Evolutionary conservation across 2,329 filamentous ascomycete genomes (phyloP).

Genomic region (Fusarium fracticaudum): DNA sequence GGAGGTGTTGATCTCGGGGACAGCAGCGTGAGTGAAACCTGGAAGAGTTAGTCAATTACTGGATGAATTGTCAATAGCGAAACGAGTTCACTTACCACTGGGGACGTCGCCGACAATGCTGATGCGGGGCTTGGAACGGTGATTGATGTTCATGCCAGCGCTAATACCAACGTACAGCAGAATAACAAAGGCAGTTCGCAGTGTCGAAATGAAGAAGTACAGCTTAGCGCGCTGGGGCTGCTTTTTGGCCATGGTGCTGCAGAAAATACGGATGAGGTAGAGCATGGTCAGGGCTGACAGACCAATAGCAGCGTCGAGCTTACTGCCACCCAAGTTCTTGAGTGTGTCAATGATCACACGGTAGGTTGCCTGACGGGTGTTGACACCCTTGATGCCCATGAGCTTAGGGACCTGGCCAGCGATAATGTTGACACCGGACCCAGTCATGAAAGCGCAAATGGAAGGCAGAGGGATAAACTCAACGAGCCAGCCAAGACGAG

Average conservation of each 20-base stretch:
- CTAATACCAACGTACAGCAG: conserved; percentile 82
- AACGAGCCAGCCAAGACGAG: conserved; percentile 63
- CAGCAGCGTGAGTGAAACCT: conserved; percentile 76
- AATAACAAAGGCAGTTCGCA: conserved; percentile 83
- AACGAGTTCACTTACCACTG: conserved; percentile 59
- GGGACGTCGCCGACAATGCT: conserved; percentile 75
- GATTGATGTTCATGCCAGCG: conserved; percentile 73
- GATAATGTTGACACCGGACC: conserved; percentile 61
- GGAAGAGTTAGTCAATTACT: background rate
- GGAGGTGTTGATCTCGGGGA: conserved; percentile 67
- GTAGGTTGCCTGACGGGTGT: conserved; percentile 60
- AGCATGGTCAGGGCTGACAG: conserved; percentile 74
- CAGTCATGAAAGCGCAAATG: conserved; percentile 66
- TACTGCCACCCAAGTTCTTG: conserved; percentile 57
- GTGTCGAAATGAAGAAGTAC: conserved; percentile 81
- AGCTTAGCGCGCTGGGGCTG: conserved; percentile 73
- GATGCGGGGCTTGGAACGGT: conserved; percentile 66
- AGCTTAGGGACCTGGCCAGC: conserved; percentile 61
- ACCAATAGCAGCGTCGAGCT: conserved; percentile 78
- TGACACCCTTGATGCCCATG: conserved; percentile 60
- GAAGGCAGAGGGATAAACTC: conserved; percentile 64
- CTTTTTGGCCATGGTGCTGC: conserved; percentile 71
- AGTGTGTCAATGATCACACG: conserved; percentile 62
- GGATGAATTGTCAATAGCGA: background rate
- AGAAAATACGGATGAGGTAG: conserved; percentile 71